Conservation (phyloP, 2,329 filamentous ascomycete species). For the Diaporthe sp. region DNA sequence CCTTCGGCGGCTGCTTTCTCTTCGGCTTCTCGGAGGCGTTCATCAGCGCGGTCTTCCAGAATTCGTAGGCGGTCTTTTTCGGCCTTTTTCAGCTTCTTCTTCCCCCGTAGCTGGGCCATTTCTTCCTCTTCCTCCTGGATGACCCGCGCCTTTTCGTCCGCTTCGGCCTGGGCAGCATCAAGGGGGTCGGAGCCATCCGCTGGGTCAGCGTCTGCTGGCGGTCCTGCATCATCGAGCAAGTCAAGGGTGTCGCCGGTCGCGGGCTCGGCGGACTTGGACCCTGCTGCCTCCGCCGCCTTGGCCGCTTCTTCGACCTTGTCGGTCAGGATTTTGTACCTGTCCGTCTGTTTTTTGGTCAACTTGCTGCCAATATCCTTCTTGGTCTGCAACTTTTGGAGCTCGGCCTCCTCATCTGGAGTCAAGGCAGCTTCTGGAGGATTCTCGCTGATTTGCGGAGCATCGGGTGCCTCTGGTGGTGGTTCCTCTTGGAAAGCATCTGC, state of each 20-base stretch:
- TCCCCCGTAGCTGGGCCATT: constrained; percentile 25
- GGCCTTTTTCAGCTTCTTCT: constrained; percentile 35
- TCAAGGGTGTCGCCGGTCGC: neutral
- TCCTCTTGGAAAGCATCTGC: constrained; percentile 32
- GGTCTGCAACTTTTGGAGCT: constrained; percentile 47
- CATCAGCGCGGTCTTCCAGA: constrained; percentile 33
- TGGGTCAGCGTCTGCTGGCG: neutral
- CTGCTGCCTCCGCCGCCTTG: constrained; percentile 25
- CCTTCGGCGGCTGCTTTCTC: constrained; percentile 16
- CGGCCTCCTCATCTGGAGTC: constrained; percentile 48
- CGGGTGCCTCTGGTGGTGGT: constrained; percentile 15
- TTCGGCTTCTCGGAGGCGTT: constrained; percentile 37
- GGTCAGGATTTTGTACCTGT: constrained; percentile 34
- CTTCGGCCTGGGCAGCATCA: constrained; percentile 31
- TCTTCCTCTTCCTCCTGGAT: constrained; percentile 40
- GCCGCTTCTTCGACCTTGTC: constrained; percentile 37
- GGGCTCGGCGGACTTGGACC: constrained; percentile 6
- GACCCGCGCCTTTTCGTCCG: constrained; percentile 36
- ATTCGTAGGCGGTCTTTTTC: constrained; percentile 34
- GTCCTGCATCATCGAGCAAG: constrained; percentile 1
- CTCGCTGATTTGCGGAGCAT: neutral
- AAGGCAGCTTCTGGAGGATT: constrained; percentile 35
- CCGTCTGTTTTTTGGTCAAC: constrained; percentile 35
- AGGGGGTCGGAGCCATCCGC: neutral
- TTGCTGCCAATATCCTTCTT: constrained; percentile 35